A percentile compares a stretch with the other conserved stretches of the same genome.
phyloP scores from a whole-genome alignment of 1,139 yeast species.

The Sugiyamaella sp. region DNA sequence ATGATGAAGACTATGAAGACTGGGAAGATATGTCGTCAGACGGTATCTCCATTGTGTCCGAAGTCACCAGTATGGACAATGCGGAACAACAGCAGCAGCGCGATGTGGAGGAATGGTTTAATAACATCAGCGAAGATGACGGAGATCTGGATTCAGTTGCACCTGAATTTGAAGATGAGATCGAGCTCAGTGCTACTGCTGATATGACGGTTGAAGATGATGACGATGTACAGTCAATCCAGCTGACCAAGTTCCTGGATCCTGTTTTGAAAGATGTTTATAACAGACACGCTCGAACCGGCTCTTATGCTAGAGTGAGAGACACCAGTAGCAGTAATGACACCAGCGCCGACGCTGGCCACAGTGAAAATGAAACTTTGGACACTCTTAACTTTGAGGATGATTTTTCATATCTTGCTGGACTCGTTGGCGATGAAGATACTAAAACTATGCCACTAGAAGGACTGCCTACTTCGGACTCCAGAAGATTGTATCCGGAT shows the following conservation, averaged over 20 bases:
- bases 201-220: conserved; percentile 14
- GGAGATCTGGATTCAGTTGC: conserved; percentile 22
- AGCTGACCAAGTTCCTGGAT: conserved; percentile 21
- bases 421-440: conserved; percentile 37
- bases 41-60: conserved; percentile 21
- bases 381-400: conserved; percentile 33
- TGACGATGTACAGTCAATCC: conserved; percentile 18
- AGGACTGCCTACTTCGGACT: conserved; percentile 26
- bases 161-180: conserved; percentile 21
- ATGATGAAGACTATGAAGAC: conserved; percentile 29
- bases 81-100: conserved; percentile 37
- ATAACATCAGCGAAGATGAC: conserved; percentile 25
- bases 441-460: conserved; percentile 30
- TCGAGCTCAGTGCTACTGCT: conserved; percentile 5
- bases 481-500: conserved; percentile 34
- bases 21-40: conserved; percentile 27
- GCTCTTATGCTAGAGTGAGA: conserved; percentile 21
- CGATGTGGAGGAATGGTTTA: conserved; percentile 42
- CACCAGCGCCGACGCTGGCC: conserved; percentile 1
- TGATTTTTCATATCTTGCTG: conserved; percentile 42
- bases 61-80: conserved; percentile 22
- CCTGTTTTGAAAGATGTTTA: conserved; percentile 21
- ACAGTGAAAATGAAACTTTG: conserved; percentile 13
- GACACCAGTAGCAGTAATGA: conserved; percentile 14
- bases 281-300: conserved; percentile 21